These are phyloP conservation scores for Pseudofabraea citricarpa DNA, from an alignment of 2,329 filamentous ascomycete genomes.

Conservation along the genomic window DNA sequence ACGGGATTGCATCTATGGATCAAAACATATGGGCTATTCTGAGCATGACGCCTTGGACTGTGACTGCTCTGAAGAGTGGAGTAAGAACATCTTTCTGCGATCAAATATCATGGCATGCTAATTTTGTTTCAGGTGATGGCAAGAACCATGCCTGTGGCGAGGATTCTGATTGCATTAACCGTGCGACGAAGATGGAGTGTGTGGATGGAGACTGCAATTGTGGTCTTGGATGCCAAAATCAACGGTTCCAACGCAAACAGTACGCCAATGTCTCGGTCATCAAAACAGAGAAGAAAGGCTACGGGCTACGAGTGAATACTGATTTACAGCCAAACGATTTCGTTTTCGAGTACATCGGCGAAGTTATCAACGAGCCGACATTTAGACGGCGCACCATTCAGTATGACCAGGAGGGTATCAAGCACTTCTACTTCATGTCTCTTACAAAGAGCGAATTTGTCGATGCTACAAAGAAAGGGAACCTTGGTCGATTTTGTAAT, in stretches of 20 bases:
- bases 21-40: conserved; percentile 85
- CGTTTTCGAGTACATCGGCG: conserved; percentile 96
- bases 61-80: conserved; percentile 91
- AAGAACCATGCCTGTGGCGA: conserved; percentile 86
- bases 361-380: conserved; percentile 89
- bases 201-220: conserved; percentile 78
- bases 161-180: conserved; percentile 97
- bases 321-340: conserved; percentile 81
- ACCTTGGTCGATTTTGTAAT: conserved; percentile 95
- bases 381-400: conserved; percentile 88
- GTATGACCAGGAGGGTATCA: conserved; percentile 95
- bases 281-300: conserved; percentile 97
- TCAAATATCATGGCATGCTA: conserved; percentile 22
- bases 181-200: conserved; percentile 97
- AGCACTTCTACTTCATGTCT: conserved; percentile 99
- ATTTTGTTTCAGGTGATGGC: conserved; percentile 45
- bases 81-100: conserved; percentile 51
- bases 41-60: conserved; percentile 90
- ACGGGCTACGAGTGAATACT: conserved; percentile 77
- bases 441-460: conserved; percentile 95
- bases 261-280: conserved; percentile 92
- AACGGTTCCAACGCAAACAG: conserved; percentile 85
- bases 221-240: conserved; percentile 83
- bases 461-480: conserved; percentile 94
- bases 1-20: conserved; percentile 81